Evolutionary conservation across 257 asterid species (phyloP), one percentile per base, ranked within the genome.

Genomic region (Catharanthus roseus): DNA sequence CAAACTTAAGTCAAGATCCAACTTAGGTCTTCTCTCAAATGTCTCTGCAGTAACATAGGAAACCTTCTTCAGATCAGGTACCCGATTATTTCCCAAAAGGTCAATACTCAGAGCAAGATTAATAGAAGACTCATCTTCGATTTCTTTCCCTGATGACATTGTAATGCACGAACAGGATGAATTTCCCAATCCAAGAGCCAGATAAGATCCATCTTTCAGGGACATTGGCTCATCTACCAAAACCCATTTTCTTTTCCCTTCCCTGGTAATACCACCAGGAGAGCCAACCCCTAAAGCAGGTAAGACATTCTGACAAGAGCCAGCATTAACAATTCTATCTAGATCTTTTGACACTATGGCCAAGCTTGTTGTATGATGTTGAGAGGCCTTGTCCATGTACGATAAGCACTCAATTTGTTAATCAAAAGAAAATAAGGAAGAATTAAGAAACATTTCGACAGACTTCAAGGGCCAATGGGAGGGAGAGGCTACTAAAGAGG

Each of bases 1-100:
- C 24, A 85, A 80, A 75, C 90, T 85, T 69, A 88, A 71, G 49
- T 85, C 89, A 45, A 88, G 95, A 69, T 88, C 84, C 41, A 86
- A 29, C 74, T 77, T 67, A 34, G 88, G 82, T 68, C 74, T 81
- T 56, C 41, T 67, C 49, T 68, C 71, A 57, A 31, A 57, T 60
- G 75, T 76, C 63, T 69, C 71, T 42, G 68, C 51, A 68, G 71
- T 23, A 29, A 61, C 77, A 80, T 55, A 26, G 24, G 78, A 67
- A 42, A 31, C 60, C 66, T 70, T 77, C 55, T 67, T 77, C 41
- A 13, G 70, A 61, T 58, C 29, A 57, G 75, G 24, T 33, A 38
- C 12, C 72, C 28, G 71, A 54, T 58, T 41, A 72, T 54, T 77
- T 55, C 82, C 83, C 29, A 38, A 44, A 66, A 78, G 74, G 69